Base-by-base conservation (phyloP, 768 basidiomycete genomes). In the Tricholomella constricta region DNA sequence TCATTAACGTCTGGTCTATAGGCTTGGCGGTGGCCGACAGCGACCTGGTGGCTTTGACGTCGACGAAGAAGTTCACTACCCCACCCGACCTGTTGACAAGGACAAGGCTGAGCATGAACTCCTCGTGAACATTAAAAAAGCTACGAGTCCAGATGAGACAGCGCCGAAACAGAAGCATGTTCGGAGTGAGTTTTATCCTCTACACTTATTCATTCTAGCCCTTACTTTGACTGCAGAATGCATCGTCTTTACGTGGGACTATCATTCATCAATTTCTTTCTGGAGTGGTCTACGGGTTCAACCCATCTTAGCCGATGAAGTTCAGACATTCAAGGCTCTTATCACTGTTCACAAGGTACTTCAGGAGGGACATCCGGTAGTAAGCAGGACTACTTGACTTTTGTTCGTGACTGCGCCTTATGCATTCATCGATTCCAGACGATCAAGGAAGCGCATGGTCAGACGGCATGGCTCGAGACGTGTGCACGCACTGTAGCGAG, bases 161-260 rank as follows among this genome's bases (percentile, higher is more conserved):
- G 96, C 97, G 4, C 97, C 97, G 7, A 99, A 99, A 72, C 95
- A 98, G 81, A 99, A 99, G 68, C 97, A 99, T 67, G 97, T 99
- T 63, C 85, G 97, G 69, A 98, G 96, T 98, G 73, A 69, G 88
- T 79, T 37, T 48, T 56, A 22, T 29, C 23, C 23, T 6, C 26
- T 51, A 34, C 41, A 44, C 23, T 31, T 36, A n/a, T 36, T 44
- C 36, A 31, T 37, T 48, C 36, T 45, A 51, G 48, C 54, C 48
- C 45, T 54, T 57, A 45, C 52, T 27, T 37, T 34, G 27, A 48
- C 47, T 56, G 9, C 69, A 98, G 96, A 98, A 77, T 93, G 91
- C 64, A 98, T 99, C 68, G 92, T 98, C 22, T 99, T 94, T 71
- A 98, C 97, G 6, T 98, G 95, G 95, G 97, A 99, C 70, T 98